These are phyloP conservation scores for Dissophora ornata DNA, from an alignment of 192 early-diverging fungal genomes.

Conservation along the genomic window DNA sequence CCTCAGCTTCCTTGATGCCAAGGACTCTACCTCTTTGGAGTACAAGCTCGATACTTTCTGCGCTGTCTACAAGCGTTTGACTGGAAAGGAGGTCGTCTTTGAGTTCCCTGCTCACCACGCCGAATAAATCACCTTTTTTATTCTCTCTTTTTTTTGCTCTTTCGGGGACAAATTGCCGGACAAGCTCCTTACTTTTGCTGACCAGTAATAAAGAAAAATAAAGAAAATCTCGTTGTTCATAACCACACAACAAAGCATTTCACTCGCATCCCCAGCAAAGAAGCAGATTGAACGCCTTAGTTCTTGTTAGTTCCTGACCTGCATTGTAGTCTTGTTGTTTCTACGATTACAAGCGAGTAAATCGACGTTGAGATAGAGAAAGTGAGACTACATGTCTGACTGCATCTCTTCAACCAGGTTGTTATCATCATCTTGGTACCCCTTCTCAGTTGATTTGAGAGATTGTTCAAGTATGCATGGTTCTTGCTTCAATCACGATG, in stretches of 20 bases:
- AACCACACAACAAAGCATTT: conserved; percentile 4
- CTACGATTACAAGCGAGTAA: too few relatives aligned
- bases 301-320: too few relatives aligned
- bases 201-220: not conserved
- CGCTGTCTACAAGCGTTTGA: conserved; percentile 93
- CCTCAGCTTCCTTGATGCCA: conserved; percentile 95
- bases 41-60: conserved; percentile 99
- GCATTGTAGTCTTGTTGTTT: too few relatives aligned
- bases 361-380: too few relatives aligned
- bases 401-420: too few relatives aligned
- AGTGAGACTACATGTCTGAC: too few relatives aligned
- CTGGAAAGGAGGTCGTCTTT: conserved; percentile 98
- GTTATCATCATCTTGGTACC: too few relatives aligned
- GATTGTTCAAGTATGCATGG: too few relatives aligned
- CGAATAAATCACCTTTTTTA: conserved; percentile 54
- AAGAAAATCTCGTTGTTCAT: conserved; percentile 3
- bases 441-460: too few relatives aligned
- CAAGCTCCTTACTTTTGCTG: not conserved
- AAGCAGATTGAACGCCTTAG: too few relatives aligned
- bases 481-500: too few relatives aligned
- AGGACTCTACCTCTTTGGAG: conserved; percentile 97
- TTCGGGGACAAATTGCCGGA: conserved; percentile 5
- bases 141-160: conserved; percentile 13
- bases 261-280: too few relatives aligned
- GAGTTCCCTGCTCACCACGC: conserved; percentile 84